Base-by-base conservation (phyloP, 306 rosid genomes). In the Ammopiptanthus mongolicus region DNA sequence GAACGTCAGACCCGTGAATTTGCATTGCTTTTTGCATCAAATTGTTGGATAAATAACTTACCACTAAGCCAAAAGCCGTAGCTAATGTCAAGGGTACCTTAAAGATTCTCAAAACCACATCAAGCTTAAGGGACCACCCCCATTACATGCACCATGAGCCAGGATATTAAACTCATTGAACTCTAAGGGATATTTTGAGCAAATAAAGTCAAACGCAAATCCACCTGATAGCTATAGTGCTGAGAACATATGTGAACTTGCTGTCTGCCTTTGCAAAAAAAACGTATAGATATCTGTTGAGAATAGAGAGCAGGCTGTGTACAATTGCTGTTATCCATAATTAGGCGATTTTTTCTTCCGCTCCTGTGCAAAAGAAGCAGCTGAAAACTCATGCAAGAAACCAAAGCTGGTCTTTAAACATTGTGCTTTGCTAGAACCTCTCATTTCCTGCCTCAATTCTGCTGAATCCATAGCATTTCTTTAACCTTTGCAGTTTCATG, bases 391-490 rank as follows among this genome's bases (percentile, higher is more conserved):
- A 34, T 17, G 60, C 33, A 23, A 42, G 25, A 44, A 13, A 66
- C 52, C 72, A 6, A 25, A 66, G 21, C 19, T 46, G 6, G 55
- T 22, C n/a, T 0, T 37, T 3, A 14, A 57, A 41, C 46, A 22
- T 33, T 68, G 23, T 52, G 57, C 31, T 76, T 72, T 53, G 60
- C 73, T 55, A 39, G 18, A 74, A 46, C 25, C 64, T 61, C 75
- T 69, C 22, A 18, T 65, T n/a, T 13, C 73, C 76, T 13, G 55
- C 78, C 74, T 83, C 85, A 58, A 88, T 83, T 51, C 74, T 79
- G 72, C 93, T 90, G 83, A 88, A 79, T 58, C 89, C 92, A 18
- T 79, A 47, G 72, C 80, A 47, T 82, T 88, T 88, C 79, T 74
- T 79, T 29, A 90, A 73, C 57, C 88, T 76, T 31, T 71, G 80